Conservation (phyloP, 208 protist species). For the Balamuthia mandrillaris region DNA sequence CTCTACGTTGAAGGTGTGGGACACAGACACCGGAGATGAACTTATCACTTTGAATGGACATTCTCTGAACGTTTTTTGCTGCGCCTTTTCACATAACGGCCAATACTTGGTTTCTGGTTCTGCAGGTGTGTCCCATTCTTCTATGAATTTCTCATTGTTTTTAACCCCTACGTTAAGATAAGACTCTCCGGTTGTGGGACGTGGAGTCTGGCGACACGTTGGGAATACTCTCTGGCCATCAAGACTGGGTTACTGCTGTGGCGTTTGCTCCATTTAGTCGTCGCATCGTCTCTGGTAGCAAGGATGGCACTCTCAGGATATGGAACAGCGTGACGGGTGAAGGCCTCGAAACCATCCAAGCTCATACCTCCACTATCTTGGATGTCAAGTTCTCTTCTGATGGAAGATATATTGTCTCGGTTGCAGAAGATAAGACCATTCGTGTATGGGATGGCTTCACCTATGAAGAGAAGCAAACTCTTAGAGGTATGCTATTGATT, state of each 20-base stretch:
- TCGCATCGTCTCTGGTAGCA: not conserved
- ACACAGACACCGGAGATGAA: constrained; percentile 1
- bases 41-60: constrained; percentile 30
- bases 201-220: constrained; percentile 6
- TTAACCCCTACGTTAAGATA: too few species aligned
- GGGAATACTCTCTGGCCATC: constrained; percentile 41
- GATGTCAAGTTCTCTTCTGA: not conserved
- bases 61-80: not conserved
- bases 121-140: too few species aligned
- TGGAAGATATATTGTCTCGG: constrained; percentile 34
- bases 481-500: too few species aligned
- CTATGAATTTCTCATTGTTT: too few species aligned
- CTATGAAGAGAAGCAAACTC: too few species aligned
- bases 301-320: constrained; percentile 13
- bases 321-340: not conserved
- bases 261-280: constrained; percentile 42
- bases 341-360: not conserved
- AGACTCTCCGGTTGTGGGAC: not conserved
- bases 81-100: constrained; percentile 4
- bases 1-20: constrained; percentile 1
- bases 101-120: not conserved
- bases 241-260: constrained; percentile 26
- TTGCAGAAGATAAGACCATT: constrained; percentile 30
- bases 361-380: constrained; percentile 2
- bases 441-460: too few species aligned